Evolutionary conservation across 108 stramenopile species (phyloP).

Genomic region (Schizochytrium sp.): DNA sequence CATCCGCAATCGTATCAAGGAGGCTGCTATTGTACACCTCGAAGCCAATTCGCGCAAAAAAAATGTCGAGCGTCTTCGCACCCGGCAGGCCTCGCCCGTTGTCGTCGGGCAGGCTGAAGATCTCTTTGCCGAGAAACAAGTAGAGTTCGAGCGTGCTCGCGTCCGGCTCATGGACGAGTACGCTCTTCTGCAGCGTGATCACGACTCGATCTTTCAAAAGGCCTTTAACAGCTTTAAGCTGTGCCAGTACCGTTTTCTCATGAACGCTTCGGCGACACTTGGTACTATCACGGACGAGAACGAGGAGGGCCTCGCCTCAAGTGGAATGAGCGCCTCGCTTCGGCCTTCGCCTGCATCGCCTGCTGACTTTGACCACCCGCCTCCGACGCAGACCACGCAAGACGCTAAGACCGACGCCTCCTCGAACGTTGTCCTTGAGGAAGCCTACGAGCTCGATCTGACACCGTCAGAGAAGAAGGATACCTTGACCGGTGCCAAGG

Average conservation of each 20-base stretch:
- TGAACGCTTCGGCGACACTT: background rate
- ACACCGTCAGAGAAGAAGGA: too few species aligned
- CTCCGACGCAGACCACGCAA: background rate
- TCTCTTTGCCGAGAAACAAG: background rate
- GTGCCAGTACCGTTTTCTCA: background rate
- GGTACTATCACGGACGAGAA: background rate
- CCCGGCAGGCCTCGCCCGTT: background rate
- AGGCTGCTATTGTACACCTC: background rate
- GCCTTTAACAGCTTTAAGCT: constrained; percentile 14
- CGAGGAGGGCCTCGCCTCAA: background rate
- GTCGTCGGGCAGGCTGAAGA: background rate
- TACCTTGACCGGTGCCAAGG: too few species aligned
- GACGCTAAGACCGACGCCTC: background rate
- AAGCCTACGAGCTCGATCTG: background rate
- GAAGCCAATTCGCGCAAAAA: background rate
- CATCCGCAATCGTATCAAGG: background rate
- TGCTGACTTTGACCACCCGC: background rate
- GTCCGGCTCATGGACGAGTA: constrained; percentile 13
- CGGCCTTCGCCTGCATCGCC: background rate
- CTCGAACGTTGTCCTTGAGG: background rate
- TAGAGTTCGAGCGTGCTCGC: background rate
- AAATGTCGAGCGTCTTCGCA: background rate
- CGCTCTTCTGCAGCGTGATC: background rate
- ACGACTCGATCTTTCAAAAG: background rate
- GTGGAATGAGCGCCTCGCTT: background rate